phyloP scores from a whole-genome alignment of 1,139 yeast genomes.

The Geotrichum phurueaensis region DNA sequence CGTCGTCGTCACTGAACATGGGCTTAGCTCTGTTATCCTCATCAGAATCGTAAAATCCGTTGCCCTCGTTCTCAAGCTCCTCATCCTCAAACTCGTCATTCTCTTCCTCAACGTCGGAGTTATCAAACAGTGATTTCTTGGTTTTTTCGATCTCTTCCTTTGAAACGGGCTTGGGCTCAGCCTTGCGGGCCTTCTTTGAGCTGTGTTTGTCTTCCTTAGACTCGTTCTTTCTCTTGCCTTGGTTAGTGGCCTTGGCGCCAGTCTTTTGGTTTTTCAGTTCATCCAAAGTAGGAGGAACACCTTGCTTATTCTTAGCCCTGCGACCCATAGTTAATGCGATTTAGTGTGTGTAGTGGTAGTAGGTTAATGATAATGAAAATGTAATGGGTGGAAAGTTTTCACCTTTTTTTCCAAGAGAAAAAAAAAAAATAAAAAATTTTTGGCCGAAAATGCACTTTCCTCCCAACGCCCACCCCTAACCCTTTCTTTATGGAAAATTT shows the following conservation, averaged over 20 bases:
- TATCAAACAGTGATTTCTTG: conserved; percentile 73
- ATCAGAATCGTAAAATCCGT: conserved; percentile 54
- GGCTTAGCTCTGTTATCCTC: conserved; percentile 55
- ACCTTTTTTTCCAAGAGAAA: background rate
- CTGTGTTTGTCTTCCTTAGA: conserved; percentile 31
- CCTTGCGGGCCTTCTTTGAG: conserved; percentile 34
- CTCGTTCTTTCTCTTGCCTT: conserved; percentile 25
- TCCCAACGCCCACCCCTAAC: conserved; percentile 5
- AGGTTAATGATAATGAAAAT: background rate
- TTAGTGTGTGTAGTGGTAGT: background rate
- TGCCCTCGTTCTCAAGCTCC: conserved; percentile 40
- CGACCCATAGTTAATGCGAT: conserved; percentile 62
- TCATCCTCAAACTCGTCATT: conserved; percentile 36
- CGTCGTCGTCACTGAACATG: conserved; percentile 83
- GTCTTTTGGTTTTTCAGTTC: conserved; percentile 60
- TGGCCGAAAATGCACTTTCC: background rate
- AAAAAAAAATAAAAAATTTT: background rate
- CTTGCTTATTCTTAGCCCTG: conserved; percentile 86
- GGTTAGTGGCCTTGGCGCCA: conserved; percentile 33
- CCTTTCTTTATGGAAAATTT: background rate
- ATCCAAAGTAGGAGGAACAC: conserved; percentile 79
- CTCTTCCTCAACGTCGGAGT: conserved; percentile 44
- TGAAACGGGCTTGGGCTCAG: conserved; percentile 41
- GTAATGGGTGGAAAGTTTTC: background rate
- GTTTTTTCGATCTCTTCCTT: conserved; percentile 63